Percentiles rank a stretch among this genome's conserved stretches.
Evolutionary conservation across 768 basidiomycete species (phyloP).

Genomic region (Macrocybe gigantea): DNA sequence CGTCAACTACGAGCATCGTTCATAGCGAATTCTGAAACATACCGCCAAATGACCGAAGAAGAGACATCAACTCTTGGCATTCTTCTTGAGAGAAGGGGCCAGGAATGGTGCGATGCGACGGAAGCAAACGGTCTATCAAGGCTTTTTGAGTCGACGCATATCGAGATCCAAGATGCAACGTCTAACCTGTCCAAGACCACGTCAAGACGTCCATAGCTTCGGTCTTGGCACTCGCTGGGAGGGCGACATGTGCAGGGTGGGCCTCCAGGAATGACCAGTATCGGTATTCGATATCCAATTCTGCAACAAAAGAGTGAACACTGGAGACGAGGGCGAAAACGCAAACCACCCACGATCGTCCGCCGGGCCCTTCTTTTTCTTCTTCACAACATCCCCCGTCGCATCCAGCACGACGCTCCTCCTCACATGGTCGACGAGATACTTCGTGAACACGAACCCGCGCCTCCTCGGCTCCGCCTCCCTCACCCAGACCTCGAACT

Average conservation of each 20-base stretch:
- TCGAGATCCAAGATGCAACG: background rate
- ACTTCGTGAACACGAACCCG: constrained; percentile 31
- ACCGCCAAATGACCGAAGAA: constrained; percentile 44
- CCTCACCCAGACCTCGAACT: constrained; percentile 61
- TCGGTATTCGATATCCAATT: constrained; percentile 67
- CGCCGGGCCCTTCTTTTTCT: constrained; percentile 16
- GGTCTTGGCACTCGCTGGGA: constrained; percentile 48
- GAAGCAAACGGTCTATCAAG: constrained; percentile 58
- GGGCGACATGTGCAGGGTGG: constrained; percentile 65
- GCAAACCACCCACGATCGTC: constrained; percentile 39
- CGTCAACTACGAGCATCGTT: background rate
- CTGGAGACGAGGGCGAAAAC: background rate
- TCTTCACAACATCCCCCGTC: constrained; percentile 17
- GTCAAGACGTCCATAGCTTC: constrained; percentile 75
- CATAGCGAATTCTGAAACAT: background rate
- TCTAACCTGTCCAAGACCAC: constrained; percentile 73
- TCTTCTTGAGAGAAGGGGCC: constrained; percentile 74
- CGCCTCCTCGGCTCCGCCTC: constrained; percentile 27
- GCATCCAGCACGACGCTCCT: constrained; percentile 43
- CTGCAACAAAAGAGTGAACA: constrained; percentile 27
- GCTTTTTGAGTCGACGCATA: background rate
- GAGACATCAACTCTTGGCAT: constrained; percentile 64
- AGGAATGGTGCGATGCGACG: constrained; percentile 46
- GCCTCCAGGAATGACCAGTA: constrained; percentile 81
- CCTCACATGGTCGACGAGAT: constrained; percentile 65